Evolutionary conservation across 805 yeast genomes (phyloP), one percentile per base, ranked within the genome.

Genomic region (Candida sanyiensis): DNA sequence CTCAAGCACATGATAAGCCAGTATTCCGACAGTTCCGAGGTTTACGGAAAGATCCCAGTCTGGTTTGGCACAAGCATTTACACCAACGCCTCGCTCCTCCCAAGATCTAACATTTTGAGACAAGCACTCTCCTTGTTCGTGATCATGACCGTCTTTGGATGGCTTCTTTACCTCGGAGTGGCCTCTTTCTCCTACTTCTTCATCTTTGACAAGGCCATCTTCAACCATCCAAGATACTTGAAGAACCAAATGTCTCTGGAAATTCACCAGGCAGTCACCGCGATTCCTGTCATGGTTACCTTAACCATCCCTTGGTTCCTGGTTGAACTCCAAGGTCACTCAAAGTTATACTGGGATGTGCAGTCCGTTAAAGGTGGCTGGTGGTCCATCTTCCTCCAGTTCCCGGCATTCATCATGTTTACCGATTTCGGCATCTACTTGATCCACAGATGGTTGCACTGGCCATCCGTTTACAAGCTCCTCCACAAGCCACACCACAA

Each of bases 401-500:
- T 81, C 45, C 89, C 93, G 2, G 62, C 73, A 22, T 90, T 90
- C 64, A 73, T 93, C 48, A 73, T 93, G 70, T 93, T 93, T 62
- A 93, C 98, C 2, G 98, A 93, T 64, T 82, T 87, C 60, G 83
- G 90, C 40, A 88, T 93, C 55, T 93, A 93, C 61, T 70, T 83
- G 56, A 82, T 88, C 51, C 98, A 93, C 67, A 79, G 97, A 59
- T 75, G 85, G 75, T 72, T 93, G 56, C 98, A 93, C 62, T 87
- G 93, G 86, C 97, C 96, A 17, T 51, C 70, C 13, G 81, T 93
- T 28, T 93, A 93, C 75, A 89, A 83, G 68, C 61, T 55, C 19
- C 67, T 93, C 46, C 98, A 93, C 69, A 93, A 93, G 67, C 97
- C 97, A 10, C 98, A 93, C 64, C 98, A 93, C 73, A 93, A 93